Conservation (phyloP, 805 yeast genomes). For the Komagataella phaffii region DNA sequence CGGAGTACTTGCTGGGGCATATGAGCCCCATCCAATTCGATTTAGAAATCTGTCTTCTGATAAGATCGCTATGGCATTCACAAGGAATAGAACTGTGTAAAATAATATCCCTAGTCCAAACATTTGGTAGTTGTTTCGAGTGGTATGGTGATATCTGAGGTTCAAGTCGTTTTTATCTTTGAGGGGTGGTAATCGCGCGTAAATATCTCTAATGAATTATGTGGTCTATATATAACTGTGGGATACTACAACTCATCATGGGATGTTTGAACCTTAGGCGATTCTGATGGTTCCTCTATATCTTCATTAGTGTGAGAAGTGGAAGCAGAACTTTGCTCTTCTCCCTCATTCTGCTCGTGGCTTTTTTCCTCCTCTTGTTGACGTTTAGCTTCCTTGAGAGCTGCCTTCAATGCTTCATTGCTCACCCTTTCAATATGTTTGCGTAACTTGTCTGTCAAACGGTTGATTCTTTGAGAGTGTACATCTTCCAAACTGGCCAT, state of each 20-base stretch:
- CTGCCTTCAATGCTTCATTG: neutral
- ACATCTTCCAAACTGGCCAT: slow-evolving; percentile 9
- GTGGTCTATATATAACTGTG: neutral
- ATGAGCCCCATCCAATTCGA: slow-evolving; percentile 21
- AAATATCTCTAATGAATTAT: neutral
- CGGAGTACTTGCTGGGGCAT: slow-evolving; percentile 3
- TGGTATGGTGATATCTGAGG: neutral
- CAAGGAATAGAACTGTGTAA: slow-evolving; percentile 34
- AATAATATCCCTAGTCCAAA: slow-evolving; percentile 43
- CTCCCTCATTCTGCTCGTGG: slow-evolving; percentile 4
- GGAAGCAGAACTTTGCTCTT: slow-evolving; percentile 7
- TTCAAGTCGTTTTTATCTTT: neutral
- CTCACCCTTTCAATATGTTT: slow-evolving; percentile 1
- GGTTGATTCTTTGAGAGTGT: slow-evolving; percentile 15
- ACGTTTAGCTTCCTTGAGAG: neutral
- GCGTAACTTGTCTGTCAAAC: slow-evolving; percentile 10
- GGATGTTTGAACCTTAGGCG: neutral
- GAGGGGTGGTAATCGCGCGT: neutral
- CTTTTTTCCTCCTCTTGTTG: neutral
- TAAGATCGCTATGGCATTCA: slow-evolving; percentile 44
- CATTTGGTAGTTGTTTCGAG: slow-evolving; percentile 16
- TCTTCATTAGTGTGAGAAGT: slow-evolving; percentile 2
- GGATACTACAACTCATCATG: neutral
- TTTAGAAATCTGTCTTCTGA: slow-evolving; percentile 49
- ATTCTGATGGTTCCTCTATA: slow-evolving; percentile 2